These are phyloP conservation scores for Aureobasidium sp. DNA, from an alignment of 2,329 filamentous ascomycete species.

Conservation along the genomic window DNA sequence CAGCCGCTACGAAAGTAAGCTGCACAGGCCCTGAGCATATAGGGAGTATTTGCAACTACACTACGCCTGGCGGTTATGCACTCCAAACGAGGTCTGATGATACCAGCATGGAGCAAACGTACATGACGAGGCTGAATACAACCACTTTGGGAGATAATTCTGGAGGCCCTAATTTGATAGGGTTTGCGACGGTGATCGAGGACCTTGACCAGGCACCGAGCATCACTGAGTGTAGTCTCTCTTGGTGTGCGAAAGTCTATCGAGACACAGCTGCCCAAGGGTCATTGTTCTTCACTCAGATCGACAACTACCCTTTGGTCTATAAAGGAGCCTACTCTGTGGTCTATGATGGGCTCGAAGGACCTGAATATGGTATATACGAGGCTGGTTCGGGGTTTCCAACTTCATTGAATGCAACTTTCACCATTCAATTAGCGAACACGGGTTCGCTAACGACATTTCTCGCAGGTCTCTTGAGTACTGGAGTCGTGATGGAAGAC, in stretches of 20 bases:
- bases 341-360: too few species aligned
- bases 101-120: too few species aligned
- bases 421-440: background rate
- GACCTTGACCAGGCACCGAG: background rate
- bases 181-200: too few species aligned
- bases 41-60: background rate
- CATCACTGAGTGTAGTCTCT: background rate
- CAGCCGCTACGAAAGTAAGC: background rate
- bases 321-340: background rate
- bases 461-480: too few species aligned
- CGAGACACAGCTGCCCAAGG: background rate
- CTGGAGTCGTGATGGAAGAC: too few species aligned
- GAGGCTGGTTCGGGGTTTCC: background rate
- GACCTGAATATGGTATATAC: background rate
- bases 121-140: too few species aligned
- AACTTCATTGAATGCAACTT: background rate
- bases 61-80: background rate
- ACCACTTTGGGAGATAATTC: too few species aligned
- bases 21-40: background rate
- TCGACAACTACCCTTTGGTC: too few species aligned
- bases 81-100: background rate
- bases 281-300: too few species aligned
- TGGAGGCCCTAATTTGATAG: too few species aligned
- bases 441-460: background rate
- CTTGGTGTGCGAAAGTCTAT: background rate